These are phyloP conservation scores for Drechslerella dactyloides DNA, from an alignment of 2,329 filamentous ascomycete species.

Conservation along the genomic window DNA sequence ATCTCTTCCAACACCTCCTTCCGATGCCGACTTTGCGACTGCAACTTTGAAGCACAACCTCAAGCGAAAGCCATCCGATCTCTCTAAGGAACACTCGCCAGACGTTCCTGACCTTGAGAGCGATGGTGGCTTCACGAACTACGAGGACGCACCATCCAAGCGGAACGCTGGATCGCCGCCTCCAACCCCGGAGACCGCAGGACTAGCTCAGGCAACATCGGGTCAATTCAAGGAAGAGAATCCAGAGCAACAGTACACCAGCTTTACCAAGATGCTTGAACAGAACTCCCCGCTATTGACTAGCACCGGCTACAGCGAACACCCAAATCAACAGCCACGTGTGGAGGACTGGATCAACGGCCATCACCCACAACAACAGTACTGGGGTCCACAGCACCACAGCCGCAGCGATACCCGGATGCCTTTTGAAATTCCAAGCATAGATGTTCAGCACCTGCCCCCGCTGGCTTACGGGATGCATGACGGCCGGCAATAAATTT, in stretches of 20 bases:
- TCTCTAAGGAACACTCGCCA: slow-evolving; percentile 47
- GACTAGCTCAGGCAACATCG: slow-evolving; percentile 23
- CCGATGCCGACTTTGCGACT: slow-evolving; percentile 45
- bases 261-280: slow-evolving; percentile 46
- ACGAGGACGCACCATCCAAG: slow-evolving; percentile 29
- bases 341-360: slow-evolving; percentile 46
- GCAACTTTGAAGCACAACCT: slow-evolving; percentile 40
- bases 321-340: slow-evolving; percentile 21
- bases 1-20: slow-evolving; percentile 46
- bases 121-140: slow-evolving; percentile 37
- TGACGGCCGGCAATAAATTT: slow-evolving; percentile 36
- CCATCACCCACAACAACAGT: slow-evolving; percentile 15
- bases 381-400: slow-evolving; percentile 23
- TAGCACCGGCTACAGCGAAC: slow-evolving; percentile 17
- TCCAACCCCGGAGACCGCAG: slow-evolving; percentile 44
- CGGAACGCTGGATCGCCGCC: slow-evolving; percentile 44
- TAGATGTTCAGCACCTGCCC: slow-evolving; percentile 31
- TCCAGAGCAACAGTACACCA: slow-evolving; percentile 41
- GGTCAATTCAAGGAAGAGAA: slow-evolving; percentile 31
- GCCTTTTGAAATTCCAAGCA: slow-evolving; percentile 11
- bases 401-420: slow-evolving; percentile 17
- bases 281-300: slow-evolving; percentile 43
- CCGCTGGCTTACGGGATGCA: slow-evolving; percentile 48
- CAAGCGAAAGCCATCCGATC: slow-evolving; percentile 46
- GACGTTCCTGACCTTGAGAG: slow-evolving; percentile 50